Evolutionary conservation across 2,329 filamentous ascomycete genomes (phyloP).

Genomic region (Ploettnerulaceae sp.): DNA sequence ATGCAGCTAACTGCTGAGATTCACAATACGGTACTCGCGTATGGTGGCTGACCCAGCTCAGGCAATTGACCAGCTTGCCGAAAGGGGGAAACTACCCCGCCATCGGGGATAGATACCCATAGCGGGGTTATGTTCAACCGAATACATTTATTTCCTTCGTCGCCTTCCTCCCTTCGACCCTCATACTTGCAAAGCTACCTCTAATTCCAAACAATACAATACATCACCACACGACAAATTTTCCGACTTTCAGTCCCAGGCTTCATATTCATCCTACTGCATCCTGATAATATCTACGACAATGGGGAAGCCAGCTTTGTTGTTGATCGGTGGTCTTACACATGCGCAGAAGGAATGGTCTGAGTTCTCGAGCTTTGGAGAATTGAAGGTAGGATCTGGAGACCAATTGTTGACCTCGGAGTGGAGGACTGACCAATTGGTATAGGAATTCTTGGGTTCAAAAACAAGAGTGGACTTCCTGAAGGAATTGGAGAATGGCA

Average conservation of each 20-base stretch:
- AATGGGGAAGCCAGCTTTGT: constrained; percentile 19
- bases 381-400: constrained; percentile 22
- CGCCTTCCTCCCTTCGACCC: background rate
- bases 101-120: background rate
- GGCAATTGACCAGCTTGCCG: constrained; percentile 1
- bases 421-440: background rate
- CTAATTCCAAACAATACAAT: too few species aligned
- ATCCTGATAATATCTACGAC: background rate
- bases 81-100: constrained; percentile 2
- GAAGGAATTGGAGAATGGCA: constrained; percentile 57
- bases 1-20: too few species aligned
- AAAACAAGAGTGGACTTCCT: constrained; percentile 62
- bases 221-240: background rate
- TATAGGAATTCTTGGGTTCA: constrained; percentile 33
- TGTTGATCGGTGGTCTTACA: constrained; percentile 27
- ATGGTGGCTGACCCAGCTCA: background rate
- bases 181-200: too few species aligned
- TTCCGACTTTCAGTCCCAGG: background rate
- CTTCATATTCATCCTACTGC: background rate
- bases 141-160: constrained; percentile 1
- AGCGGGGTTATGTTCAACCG: constrained; percentile 2
- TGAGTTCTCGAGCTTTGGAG: constrained; percentile 22
- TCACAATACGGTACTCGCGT: too few species aligned
- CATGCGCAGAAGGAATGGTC: constrained; percentile 29
- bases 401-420: background rate